Evolutionary conservation across 2,329 filamentous ascomycete species (phyloP), one percentile per base, ranked within the genome.

Genomic region (Colletotrichum sp.): DNA sequence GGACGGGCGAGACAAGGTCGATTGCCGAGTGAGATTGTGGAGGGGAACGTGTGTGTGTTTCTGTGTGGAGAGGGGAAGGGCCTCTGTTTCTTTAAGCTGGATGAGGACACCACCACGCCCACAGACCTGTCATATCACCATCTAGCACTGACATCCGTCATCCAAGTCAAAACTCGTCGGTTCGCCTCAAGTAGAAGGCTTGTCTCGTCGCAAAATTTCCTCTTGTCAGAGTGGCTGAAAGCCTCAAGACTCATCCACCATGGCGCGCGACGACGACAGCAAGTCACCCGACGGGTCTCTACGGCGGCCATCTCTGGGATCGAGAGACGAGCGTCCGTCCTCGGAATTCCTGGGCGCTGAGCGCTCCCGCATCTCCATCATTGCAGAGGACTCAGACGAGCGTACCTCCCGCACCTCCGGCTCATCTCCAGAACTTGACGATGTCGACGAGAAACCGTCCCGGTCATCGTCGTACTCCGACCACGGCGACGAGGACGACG

Each of bases 271-370:
- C 34, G 34, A 38, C 32, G 26, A 6, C 28, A 32, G 18, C 12
- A 24, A 52, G 13, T 15, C 26, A 26, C 21, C 48, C 16, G n/a
- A 68, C 15, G 15, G 57, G 9, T 24, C 52, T 21, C 65, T 12
- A n/a, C 57, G 18, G 26, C 67, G 71, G 8, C 58, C 28, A 0
- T 64, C 70, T 7, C 21, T 69, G 18, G 74, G 21, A 1, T 52
- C 32, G 28, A 48, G 71, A 21, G 58, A 63, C 16, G 67, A 70
- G n/a, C 34, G 67, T 8, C 64, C 74, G 8, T 76, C 71, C 13
- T 69, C 74, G 13, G 74, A 74, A 15, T 60, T 69, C 12, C 58
- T 76, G 28, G 74, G 74, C 13, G 64, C 58, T 28, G 74, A 76
- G 28, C 34, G 58, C 12, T 24, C n/a, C 9, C 74, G 71, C 8